Percentiles rank a stretch among this genome's conserved stretches.
Evolutionary conservation across 805 yeast genomes (phyloP).

Genomic region (Pichia thaimueangensis): DNA sequence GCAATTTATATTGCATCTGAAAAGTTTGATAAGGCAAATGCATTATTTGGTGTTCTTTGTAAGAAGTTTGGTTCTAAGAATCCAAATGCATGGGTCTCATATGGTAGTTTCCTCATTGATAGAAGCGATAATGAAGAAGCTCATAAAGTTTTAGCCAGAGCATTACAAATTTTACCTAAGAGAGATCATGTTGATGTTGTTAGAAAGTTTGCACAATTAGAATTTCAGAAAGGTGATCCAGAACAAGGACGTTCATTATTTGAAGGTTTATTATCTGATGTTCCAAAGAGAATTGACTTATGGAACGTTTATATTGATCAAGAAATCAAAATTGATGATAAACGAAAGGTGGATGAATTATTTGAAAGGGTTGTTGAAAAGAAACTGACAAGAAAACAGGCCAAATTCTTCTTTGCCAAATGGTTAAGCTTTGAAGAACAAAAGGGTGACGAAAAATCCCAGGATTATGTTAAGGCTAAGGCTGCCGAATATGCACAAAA

Average conservation of each 20-base stretch:
- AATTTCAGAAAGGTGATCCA: slow-evolving; percentile 78
- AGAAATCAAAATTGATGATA: slow-evolving; percentile 69
- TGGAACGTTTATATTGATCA: slow-evolving; percentile 96
- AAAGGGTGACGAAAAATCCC: slow-evolving; percentile 57
- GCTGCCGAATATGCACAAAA: slow-evolving; percentile 62
- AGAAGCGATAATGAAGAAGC: slow-evolving; percentile 53
- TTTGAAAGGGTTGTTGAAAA: slow-evolving; percentile 71
- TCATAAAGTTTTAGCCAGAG: slow-evolving; percentile 65
- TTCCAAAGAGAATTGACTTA: slow-evolving; percentile 84
- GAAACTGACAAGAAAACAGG: slow-evolving; percentile 79
- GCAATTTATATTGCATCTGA: slow-evolving; percentile 71
- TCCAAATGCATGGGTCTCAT: slow-evolving; percentile 72
- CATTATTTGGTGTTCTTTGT: slow-evolving; percentile 55
- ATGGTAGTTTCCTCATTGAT: slow-evolving; percentile 68
- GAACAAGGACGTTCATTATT: slow-evolving; percentile 94
- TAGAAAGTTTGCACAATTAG: slow-evolving; percentile 82
- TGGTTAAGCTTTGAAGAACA: slow-evolving; percentile 81
- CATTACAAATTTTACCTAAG: slow-evolving; percentile 66
- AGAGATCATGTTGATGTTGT: slow-evolving; percentile 74
- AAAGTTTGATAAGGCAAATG: slow-evolving; percentile 63
- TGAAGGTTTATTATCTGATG: slow-evolving; percentile 86
- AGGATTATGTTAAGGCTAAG: slow-evolving; percentile 82
- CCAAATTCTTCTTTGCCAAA: slow-evolving; percentile 88
- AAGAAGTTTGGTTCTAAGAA: slow-evolving; percentile 74
- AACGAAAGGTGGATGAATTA: slow-evolving; percentile 63